Conservation (phyloP, 441 rosid species). For the Pelargonium cotyledonis region DNA sequence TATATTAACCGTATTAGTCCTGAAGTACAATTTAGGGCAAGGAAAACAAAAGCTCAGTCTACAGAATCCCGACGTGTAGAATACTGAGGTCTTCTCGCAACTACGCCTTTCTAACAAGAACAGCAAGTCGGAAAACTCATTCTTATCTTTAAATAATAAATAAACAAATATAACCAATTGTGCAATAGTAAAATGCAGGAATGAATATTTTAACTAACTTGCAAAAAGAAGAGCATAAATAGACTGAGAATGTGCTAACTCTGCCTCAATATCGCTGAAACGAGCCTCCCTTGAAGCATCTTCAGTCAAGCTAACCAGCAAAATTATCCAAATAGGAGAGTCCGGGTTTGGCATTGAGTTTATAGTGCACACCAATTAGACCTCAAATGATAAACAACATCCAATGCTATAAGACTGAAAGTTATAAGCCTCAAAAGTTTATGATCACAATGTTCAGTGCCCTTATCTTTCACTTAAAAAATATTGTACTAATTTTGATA, state of each 20-base stretch:
- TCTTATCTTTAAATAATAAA: no score
- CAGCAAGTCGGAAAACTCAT: no score
- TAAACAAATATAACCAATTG: no score
- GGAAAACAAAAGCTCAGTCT: no score
- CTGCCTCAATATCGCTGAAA: conserved; percentile 56
- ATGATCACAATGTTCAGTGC: neutral
- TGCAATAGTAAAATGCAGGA: neutral
- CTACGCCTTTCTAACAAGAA: no score
- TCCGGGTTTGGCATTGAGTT: neutral
- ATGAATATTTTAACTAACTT: conserved; percentile 36
- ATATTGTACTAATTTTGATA: neutral
- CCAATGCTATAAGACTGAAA: neutral
- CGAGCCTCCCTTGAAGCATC: conserved; percentile 62
- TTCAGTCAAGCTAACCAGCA: conserved; percentile 66
- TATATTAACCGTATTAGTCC: no score
- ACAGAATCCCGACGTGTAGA: no score
- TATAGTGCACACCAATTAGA: neutral
- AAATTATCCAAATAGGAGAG: neutral
- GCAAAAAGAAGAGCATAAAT: conserved; percentile 59
- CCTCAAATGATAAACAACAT: neutral
- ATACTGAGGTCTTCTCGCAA: no score
- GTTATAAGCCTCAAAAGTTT: neutral
- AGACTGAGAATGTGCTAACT: conserved; percentile 57
- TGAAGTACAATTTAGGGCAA: no score
- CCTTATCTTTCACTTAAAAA: no score